Evolutionary conservation across 192 early-diverging fungal genomes (phyloP).

Genomic region (Glomus cerebriforme): DNA sequence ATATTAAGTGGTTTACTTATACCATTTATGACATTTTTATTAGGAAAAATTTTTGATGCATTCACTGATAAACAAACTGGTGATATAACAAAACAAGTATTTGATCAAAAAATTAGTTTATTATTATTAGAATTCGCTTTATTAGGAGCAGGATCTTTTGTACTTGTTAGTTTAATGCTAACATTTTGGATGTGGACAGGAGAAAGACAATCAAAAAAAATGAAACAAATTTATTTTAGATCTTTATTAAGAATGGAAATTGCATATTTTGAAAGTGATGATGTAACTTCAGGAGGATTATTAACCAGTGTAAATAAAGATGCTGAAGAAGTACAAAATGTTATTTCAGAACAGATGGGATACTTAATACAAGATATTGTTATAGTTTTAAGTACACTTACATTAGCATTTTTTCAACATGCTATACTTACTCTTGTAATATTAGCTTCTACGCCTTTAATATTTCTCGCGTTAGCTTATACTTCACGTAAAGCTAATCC

Average conservation of each 20-base stretch:
- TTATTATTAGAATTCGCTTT: slow-evolving; percentile 38
- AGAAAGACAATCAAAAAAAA: slow-evolving; percentile 61
- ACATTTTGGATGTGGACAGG: slow-evolving; percentile 42
- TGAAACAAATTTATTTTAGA: slow-evolving; percentile 65
- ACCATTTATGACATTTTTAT: slow-evolving; percentile 20
- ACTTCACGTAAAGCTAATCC: slow-evolving; percentile 3
- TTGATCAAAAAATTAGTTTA: background rate
- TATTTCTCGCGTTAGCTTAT: slow-evolving; percentile 30
- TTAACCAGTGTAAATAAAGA: slow-evolving; percentile 65
- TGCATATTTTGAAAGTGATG: slow-evolving; percentile 69
- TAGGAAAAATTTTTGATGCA: slow-evolving; percentile 17
- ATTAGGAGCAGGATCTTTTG: slow-evolving; percentile 44
- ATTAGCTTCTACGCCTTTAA: slow-evolving; percentile 66
- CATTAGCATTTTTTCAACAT: slow-evolving; percentile 55
- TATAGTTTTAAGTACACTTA: slow-evolving; percentile 6
- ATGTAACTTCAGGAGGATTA: slow-evolving; percentile 69
- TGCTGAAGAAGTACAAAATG: slow-evolving; percentile 2
- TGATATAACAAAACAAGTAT: background rate
- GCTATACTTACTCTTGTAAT: slow-evolving; percentile 66
- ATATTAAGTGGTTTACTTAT: background rate
- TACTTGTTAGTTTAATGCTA: slow-evolving; percentile 13
- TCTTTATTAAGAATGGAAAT: slow-evolving; percentile 70
- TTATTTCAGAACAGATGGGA: slow-evolving; percentile 23
- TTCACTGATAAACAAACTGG: slow-evolving; percentile 16
- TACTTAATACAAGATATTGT: slow-evolving; percentile 3